Percentiles rank a stretch among this genome's conserved stretches.
Conservation (phyloP, 352 stramenopile species). For the Thalassiosira exigua region DNA sequence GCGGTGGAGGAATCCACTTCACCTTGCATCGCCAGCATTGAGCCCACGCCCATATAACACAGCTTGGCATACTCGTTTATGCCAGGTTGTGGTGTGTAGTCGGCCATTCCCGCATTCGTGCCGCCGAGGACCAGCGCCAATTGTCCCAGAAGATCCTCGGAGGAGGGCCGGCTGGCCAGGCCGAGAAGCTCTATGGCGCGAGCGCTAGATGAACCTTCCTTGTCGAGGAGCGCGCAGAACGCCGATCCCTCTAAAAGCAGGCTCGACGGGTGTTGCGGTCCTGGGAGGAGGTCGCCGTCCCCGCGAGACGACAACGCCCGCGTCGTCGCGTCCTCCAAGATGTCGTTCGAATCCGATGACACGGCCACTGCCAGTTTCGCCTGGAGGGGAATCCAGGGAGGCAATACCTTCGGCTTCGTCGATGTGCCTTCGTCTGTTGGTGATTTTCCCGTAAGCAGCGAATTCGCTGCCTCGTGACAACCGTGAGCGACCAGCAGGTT, state of each 20-base stretch:
- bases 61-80: conserved; percentile 34
- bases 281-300: conserved; percentile 26
- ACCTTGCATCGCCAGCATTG: conserved; percentile 11
- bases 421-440: neutral
- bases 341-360: too few relatives aligned
- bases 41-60: conserved; percentile 8
- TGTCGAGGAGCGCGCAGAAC: conserved; percentile 41
- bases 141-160: conserved; percentile 68
- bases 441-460: conserved; percentile 71
- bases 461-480: conserved; percentile 64
- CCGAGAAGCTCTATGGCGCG: too few relatives aligned
- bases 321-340: conserved; percentile 27
- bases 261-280: conserved; percentile 60
- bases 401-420: conserved; percentile 67
- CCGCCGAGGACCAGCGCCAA: conserved; percentile 25
- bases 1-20: neutral
- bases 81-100: neutral
- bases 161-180: conserved; percentile 62
- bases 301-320: conserved; percentile 27
- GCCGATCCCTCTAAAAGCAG: conserved; percentile 63
- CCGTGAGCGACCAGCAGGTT: conserved; percentile 69
- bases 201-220: too few relatives aligned
- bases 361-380: conserved; percentile 24
- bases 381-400: conserved; percentile 70
- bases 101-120: neutral